Evolutionary conservation across 2,329 filamentous ascomycete species (phyloP).

Genomic region (Sporothrix phasma): DNA sequence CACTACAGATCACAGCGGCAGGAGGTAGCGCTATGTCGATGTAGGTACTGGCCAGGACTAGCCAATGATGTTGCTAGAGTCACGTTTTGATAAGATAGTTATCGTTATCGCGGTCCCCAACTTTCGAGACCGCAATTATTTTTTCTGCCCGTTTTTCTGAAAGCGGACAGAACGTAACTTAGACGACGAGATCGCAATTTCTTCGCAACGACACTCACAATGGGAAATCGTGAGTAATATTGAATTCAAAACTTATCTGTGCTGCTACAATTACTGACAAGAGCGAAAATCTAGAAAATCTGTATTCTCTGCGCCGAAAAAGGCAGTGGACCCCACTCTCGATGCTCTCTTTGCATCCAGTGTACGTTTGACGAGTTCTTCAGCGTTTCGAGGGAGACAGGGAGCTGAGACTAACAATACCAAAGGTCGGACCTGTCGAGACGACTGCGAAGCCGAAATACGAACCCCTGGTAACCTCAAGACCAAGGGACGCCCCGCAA

Average conservation of each 20-base stretch:
- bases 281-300: slow-evolving; percentile 11
- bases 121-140: neutral
- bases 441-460: slow-evolving; percentile 38
- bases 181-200: neutral
- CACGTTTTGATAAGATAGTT: slow-evolving; percentile 6
- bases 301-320: slow-evolving; percentile 35
- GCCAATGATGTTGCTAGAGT: neutral
- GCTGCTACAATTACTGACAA: no score
- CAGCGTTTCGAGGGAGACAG: neutral
- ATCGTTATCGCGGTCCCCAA: slow-evolving; percentile 10
- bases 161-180: neutral
- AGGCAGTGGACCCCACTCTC: slow-evolving; percentile 57
- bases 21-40: neutral
- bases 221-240: slow-evolving; percentile 7
- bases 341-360: slow-evolving; percentile 62
- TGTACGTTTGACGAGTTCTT: slow-evolving; percentile 33
- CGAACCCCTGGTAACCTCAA: slow-evolving; percentile 18
- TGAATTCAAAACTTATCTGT: neutral
- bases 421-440: slow-evolving; percentile 42
- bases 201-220: neutral
- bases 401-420: neutral
- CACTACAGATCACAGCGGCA: no score
- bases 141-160: slow-evolving; percentile 9
- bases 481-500: neutral
- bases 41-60: neutral